These are phyloP conservation scores for Phlyctochytrium planicorne DNA, from an alignment of 192 early-diverging fungal species.

Conservation along the genomic window DNA sequence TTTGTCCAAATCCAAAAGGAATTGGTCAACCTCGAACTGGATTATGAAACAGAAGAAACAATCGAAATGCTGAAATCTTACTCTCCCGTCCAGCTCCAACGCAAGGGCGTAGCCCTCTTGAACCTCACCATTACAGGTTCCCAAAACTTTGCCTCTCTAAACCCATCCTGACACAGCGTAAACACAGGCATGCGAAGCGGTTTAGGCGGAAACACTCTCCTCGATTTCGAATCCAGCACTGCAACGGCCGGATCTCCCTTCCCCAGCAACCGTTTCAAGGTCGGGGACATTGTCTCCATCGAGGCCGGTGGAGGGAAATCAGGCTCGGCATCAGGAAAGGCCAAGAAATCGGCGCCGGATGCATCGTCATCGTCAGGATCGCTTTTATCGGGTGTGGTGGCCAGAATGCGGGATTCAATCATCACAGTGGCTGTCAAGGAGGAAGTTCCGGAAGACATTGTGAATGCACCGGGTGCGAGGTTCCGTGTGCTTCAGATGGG, in stretches of 20 bases:
- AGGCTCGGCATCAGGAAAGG: background rate
- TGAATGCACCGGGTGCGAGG: conserved; percentile 28
- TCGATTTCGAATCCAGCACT: conserved; percentile 15
- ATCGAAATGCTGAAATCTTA: background rate
- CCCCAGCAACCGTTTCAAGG: conserved; percentile 39
- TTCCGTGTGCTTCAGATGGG: conserved; percentile 65
- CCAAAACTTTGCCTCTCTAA: too few species aligned
- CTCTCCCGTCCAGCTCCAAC: conserved; percentile 48
- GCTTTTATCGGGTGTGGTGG: background rate
- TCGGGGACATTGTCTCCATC: conserved; percentile 73
- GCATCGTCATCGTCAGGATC: too few species aligned
- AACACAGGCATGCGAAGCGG: conserved; percentile 65
- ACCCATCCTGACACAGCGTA: too few species aligned
- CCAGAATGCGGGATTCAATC: background rate
- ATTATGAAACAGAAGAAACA: background rate
- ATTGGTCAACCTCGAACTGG: background rate
- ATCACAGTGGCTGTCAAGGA: background rate
- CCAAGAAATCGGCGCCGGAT: background rate
- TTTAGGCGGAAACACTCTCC: conserved; percentile 51
- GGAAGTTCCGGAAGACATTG: background rate
- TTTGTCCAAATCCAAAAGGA: background rate
- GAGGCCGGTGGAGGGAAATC: conserved; percentile 32
- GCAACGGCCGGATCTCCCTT: conserved; percentile 2
- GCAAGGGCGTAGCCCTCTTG: conserved; percentile 53
- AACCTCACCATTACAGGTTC: conserved; percentile 57